Evolutionary conservation across 306 rosid species (phyloP).

Genomic region (Arachis stenosperma): DNA sequence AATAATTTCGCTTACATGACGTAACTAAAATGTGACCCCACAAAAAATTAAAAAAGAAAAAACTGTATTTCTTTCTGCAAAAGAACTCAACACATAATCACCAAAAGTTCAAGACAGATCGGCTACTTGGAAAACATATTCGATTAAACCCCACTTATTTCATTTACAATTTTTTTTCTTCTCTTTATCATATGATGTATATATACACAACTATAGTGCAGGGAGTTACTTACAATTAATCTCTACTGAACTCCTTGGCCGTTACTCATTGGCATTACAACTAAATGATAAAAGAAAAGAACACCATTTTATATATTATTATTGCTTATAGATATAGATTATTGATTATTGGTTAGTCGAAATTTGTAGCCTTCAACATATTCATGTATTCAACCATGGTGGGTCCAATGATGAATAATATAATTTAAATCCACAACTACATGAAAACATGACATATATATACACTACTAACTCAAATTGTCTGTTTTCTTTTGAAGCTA

Average conservation of each 20-base stretch:
- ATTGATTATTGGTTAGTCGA: neutral
- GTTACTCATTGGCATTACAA: conserved; percentile 27
- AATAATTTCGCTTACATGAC: conserved; percentile 49
- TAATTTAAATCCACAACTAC: conserved; percentile 2
- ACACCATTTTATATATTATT: neutral
- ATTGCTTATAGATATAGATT: neutral
- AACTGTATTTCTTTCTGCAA: conserved; percentile 35
- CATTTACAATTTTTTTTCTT: conserved; percentile 18
- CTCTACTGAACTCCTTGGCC: conserved; percentile 43
- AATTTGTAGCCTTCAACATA: conserved; percentile 2
- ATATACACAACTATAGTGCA: neutral
- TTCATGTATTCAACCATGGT: conserved; percentile 2
- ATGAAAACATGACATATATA: conserved; percentile 25
- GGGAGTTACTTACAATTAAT: neutral
- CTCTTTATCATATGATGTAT: conserved; percentile 27
- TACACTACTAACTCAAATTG: conserved; percentile 18
- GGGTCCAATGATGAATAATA: conserved; percentile 35
- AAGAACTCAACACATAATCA: conserved; percentile 25
- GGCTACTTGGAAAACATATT: conserved; percentile 35
- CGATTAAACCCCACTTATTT: conserved; percentile 35
- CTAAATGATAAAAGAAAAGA: conserved; percentile 13
- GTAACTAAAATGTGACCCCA: conserved; percentile 33
- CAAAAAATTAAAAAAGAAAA: neutral
- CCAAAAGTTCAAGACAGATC: conserved; percentile 44
- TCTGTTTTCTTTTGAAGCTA: conserved; percentile 44